Conservation (phyloP, 371 early-diverging fungal genomes). For the Furculomyces boomerangus region DNA sequence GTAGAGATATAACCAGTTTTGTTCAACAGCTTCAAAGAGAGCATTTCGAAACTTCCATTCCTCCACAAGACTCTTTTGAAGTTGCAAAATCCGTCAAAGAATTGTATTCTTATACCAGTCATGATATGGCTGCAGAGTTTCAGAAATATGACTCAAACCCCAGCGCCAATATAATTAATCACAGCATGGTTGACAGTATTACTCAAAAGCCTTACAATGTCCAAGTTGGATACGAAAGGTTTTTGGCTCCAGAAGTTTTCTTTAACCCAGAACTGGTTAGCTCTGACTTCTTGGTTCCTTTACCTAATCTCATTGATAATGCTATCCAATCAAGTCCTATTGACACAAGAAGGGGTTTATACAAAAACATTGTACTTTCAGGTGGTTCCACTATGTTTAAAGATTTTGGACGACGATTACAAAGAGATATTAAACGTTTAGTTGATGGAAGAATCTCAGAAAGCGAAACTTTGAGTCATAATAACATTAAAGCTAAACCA, state of each 20-base stretch:
- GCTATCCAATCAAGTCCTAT: constrained; percentile 93
- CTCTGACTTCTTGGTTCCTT: constrained; percentile 88
- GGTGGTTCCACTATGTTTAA: constrained; percentile 98
- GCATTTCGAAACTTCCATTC: constrained; percentile 80
- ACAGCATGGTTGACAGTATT: constrained; percentile 63
- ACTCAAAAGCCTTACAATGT: constrained; percentile 78
- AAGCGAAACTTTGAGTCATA: constrained; percentile 53
- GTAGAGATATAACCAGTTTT: constrained; percentile 90
- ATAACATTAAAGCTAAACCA: constrained; percentile 44
- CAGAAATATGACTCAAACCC: constrained; percentile 81
- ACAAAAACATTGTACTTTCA: constrained; percentile 89
- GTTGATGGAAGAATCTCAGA: constrained; percentile 63
- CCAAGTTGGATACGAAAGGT: constrained; percentile 94
- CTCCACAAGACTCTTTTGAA: constrained; percentile 88
- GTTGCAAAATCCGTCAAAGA: constrained; percentile 91
- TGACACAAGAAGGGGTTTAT: constrained; percentile 89
- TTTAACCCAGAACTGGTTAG: constrained; percentile 95
- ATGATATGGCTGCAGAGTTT: constrained; percentile 93
- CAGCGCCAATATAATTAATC: constrained; percentile 66
- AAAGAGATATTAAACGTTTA: constrained; percentile 82
- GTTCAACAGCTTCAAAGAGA: constrained; percentile 92
- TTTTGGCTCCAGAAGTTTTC: constrained; percentile 95
- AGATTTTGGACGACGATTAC: constrained; percentile 84
- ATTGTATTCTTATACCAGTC: constrained; percentile 87
- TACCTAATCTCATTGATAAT: constrained; percentile 88